Evolutionary conservation across 768 basidiomycete genomes (phyloP).

Genomic region (Calocybe indica): DNA sequence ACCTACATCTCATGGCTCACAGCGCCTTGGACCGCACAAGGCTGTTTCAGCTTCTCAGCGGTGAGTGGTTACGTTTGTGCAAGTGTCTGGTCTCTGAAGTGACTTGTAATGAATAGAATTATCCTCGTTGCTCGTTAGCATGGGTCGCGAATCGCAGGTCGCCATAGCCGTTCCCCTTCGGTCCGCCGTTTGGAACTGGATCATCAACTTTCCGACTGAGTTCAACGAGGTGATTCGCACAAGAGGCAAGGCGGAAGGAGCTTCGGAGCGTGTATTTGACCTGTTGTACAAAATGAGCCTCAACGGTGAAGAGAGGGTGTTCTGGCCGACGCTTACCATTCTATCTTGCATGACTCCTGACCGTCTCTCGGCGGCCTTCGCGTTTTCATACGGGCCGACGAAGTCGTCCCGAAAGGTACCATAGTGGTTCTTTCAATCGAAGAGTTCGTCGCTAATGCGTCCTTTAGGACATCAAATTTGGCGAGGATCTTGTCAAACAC

Average conservation of each 20-base stretch:
- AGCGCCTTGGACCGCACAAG: constrained; percentile 66
- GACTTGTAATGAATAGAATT: constrained; percentile 42
- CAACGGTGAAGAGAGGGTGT: constrained; percentile 41
- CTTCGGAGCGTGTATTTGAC: constrained; percentile 85
- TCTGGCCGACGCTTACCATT: constrained; percentile 80
- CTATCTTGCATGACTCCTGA: constrained; percentile 75
- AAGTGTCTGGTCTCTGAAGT: background rate
- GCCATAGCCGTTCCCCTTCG: constrained; percentile 71
- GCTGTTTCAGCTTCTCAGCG: constrained; percentile 66
- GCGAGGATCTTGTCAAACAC: constrained; percentile 57
- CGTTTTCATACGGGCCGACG: constrained; percentile 22
- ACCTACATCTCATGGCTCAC: constrained; percentile 74
- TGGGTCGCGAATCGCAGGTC: constrained; percentile 68
- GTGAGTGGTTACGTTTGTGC: constrained; percentile 25
- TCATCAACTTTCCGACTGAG: constrained; percentile 71
- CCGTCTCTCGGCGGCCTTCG: constrained; percentile 54
- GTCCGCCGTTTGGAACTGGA: constrained; percentile 87
- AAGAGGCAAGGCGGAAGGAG: constrained; percentile 67
- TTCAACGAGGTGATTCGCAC: constrained; percentile 66
- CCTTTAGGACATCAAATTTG: constrained; percentile 49
- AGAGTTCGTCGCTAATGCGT: background rate
- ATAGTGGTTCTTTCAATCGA: background rate
- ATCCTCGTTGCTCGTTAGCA: constrained; percentile 75
- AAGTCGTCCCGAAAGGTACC: constrained; percentile 34
- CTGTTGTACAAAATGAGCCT: constrained; percentile 48